A percentile compares a stretch with the other conserved stretches of the same genome.
phyloP scores from a whole-genome alignment of 345 rosid species.

The Diplotaxis tenuifolia region DNA sequence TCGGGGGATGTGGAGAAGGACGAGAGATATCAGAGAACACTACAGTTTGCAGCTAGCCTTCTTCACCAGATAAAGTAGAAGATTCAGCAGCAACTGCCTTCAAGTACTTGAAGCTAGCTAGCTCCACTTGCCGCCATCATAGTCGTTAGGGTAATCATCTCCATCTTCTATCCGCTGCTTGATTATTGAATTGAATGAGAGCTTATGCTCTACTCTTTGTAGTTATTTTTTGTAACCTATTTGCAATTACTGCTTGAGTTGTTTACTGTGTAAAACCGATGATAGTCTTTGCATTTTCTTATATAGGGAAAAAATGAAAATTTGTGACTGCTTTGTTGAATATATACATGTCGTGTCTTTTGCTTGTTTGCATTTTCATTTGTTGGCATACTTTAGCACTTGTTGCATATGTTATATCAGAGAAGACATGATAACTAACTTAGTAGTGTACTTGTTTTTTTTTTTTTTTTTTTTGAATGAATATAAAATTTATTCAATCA shows the following conservation, averaged over 20 bases:
- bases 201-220: not conserved
- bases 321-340: not conserved
- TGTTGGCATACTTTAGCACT: too few relatives aligned
- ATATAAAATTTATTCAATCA: too few relatives aligned
- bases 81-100: constrained; percentile 49
- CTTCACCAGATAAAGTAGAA: constrained; percentile 87
- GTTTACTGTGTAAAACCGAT: not conserved
- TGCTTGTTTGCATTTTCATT: too few relatives aligned
- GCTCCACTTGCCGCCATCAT: constrained; percentile 8
- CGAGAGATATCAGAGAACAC: constrained; percentile 88
- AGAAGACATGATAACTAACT: too few relatives aligned
- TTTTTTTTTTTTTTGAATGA: too few relatives aligned
- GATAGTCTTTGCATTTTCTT: not conserved
- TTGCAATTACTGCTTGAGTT: constrained; percentile 7
- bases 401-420: too few relatives aligned
- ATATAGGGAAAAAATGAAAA: not conserved
- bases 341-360: too few relatives aligned
- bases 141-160: constrained; percentile 14
- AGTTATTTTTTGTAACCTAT: not conserved
- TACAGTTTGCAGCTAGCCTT: constrained; percentile 90
- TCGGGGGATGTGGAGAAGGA: constrained; percentile 73
- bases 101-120: too few relatives aligned
- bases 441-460: too few relatives aligned
- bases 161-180: constrained; percentile 2
- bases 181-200: constrained; percentile 12